A percentile compares a stretch with the other conserved stretches of the same genome.
Conservation (phyloP, 2,329 filamentous ascomycete species). For the Stylonectria norvegica region DNA sequence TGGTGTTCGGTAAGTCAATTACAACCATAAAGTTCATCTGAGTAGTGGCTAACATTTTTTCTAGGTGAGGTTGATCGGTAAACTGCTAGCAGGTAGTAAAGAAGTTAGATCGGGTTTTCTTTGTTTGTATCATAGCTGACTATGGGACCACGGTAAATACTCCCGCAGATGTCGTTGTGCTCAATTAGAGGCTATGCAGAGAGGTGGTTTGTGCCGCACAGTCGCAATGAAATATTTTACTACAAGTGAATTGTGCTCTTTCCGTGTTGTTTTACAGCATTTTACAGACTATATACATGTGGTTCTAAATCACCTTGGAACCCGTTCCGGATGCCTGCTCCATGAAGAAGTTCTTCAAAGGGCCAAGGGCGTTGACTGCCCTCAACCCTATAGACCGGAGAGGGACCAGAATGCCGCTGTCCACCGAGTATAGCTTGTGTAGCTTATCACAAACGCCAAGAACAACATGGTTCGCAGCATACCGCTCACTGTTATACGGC, state of each 20-base stretch:
- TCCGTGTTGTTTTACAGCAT: slow-evolving; percentile 5
- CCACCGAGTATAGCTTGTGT: slow-evolving; percentile 85
- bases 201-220: slow-evolving; percentile 21
- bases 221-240: slow-evolving; percentile 19
- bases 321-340: slow-evolving; percentile 59
- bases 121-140: slow-evolving; percentile 41
- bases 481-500: slow-evolving; percentile 75
- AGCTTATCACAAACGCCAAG: slow-evolving; percentile 83
- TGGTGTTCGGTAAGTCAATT: slow-evolving; percentile 71
- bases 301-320: slow-evolving; percentile 38
- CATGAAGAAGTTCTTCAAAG: slow-evolving; percentile 86
- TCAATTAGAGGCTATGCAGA: slow-evolving; percentile 26
- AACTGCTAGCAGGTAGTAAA: slow-evolving; percentile 26
- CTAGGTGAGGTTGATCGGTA: slow-evolving; percentile 61
- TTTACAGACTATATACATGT: slow-evolving; percentile 12
- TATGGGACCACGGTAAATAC: slow-evolving; percentile 37
- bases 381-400: slow-evolving; percentile 73
- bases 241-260: slow-evolving; percentile 3
- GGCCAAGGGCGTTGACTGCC: slow-evolving; percentile 69
- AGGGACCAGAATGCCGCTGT: slow-evolving; percentile 74
- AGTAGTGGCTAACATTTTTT: slow-evolving; percentile 35
- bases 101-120: slow-evolving; percentile 31
- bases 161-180: slow-evolving; percentile 30
- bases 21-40: no score
- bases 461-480: slow-evolving; percentile 75